Evolutionary conservation across 2,329 filamentous ascomycete species (phyloP).

Genomic region (Helotiales sp.): DNA sequence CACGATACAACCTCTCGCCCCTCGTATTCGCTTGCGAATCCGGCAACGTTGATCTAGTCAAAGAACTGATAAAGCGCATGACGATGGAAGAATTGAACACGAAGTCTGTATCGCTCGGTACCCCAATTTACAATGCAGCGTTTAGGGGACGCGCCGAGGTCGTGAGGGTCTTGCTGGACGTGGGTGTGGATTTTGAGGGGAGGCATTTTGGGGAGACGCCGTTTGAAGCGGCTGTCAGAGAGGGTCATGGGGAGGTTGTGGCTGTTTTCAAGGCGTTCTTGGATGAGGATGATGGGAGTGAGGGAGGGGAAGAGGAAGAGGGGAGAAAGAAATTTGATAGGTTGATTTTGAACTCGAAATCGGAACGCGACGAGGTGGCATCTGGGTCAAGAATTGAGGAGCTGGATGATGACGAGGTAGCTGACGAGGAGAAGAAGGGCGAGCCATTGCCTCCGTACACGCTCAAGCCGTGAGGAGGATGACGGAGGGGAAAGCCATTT

Average conservation of each 20-base stretch:
- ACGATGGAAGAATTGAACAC: constrained; percentile 9
- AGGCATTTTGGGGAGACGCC: constrained; percentile 13
- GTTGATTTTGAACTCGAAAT: neutral
- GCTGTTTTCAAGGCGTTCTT: constrained; percentile 3
- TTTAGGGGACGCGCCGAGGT: constrained; percentile 44
- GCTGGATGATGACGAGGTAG: neutral
- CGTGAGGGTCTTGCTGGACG: constrained; percentile 63
- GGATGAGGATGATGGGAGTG: neutral
- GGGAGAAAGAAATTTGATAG: neutral
- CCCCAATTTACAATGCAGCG: constrained; percentile 9
- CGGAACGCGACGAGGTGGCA: neutral
- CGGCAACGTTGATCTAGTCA: constrained; percentile 15
- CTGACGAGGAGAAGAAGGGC: neutral
- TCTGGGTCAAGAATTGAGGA: neutral
- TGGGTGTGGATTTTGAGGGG: constrained; percentile 63
- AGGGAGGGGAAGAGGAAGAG: neutral
- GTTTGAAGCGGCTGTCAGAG: constrained; percentile 1
- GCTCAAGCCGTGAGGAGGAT: neutral
- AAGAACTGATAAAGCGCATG: constrained; percentile 11
- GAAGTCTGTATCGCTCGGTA: constrained; percentile 4
- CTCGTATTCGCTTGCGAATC: constrained; percentile 11
- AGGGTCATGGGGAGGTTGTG: constrained; percentile 12
- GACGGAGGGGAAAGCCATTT: too few relatives aligned
- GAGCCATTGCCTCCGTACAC: neutral
- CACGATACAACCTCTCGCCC: neutral